phyloP scores from a whole-genome alignment of 345 rosid genomes.

The Pugionium dolabratum region DNA sequence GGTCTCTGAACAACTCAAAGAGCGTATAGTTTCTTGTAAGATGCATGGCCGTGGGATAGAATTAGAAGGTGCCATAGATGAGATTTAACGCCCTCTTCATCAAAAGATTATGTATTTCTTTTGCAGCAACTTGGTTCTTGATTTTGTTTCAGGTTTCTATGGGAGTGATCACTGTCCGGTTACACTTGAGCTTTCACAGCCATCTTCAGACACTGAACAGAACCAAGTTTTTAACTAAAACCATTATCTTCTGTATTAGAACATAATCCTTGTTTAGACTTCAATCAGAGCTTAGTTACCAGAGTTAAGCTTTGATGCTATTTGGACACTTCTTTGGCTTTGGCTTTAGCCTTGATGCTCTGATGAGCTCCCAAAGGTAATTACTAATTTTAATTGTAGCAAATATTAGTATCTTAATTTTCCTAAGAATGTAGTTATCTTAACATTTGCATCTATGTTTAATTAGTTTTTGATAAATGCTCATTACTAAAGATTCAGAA shows the following conservation, averaged over 20 bases:
- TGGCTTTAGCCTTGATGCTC: too few species aligned
- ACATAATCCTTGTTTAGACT: neutral
- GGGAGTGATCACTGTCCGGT: conserved; percentile 97
- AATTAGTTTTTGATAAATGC: too few species aligned
- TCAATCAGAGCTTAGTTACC: conserved; percentile 9
- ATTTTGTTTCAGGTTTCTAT: conserved; percentile 55
- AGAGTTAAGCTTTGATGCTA: conserved; percentile 23
- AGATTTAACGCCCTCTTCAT: neutral
- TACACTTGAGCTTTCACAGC: conserved; percentile 65
- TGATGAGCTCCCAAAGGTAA: too few species aligned
- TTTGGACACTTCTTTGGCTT: too few species aligned
- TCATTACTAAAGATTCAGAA: too few species aligned
- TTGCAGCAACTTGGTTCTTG: conserved; percentile 29
- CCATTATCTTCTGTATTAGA: conserved; percentile 9
- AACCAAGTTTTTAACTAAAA: conserved; percentile 32
- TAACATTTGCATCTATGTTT: too few species aligned
- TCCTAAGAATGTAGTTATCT: too few species aligned
- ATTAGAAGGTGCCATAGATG: conserved; percentile 66
- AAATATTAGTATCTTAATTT: too few species aligned
- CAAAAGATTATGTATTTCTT: conserved; percentile 1
- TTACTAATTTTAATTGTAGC: too few species aligned
- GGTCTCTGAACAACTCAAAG: conserved; percentile 69
- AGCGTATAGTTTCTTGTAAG: conserved; percentile 64
- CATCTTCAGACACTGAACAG: conserved; percentile 36
- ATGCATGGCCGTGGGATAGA: conserved; percentile 85